Evolutionary conservation across 352 stramenopile genomes (phyloP).

Genomic region (Globisporangium perplexum): DNA sequence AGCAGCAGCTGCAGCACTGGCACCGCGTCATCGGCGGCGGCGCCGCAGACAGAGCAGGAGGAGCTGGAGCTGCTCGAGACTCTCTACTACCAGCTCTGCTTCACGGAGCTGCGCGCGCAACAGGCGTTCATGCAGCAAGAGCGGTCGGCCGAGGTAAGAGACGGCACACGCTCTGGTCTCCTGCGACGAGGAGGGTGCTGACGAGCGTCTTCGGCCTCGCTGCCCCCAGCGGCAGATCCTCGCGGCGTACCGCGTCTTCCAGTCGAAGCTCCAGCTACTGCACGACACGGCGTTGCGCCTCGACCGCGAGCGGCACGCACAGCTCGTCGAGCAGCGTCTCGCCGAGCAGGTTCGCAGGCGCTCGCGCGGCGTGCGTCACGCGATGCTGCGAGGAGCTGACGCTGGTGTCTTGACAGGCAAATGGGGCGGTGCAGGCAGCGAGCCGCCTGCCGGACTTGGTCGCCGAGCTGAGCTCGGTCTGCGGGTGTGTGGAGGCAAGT

Average conservation of each 20-base stretch:
- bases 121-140: constrained; percentile 41
- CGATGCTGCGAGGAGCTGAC: no score
- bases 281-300: constrained; percentile 35
- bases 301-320: constrained; percentile 29
- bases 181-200: no score
- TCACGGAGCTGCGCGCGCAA: constrained; percentile 30
- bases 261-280: constrained; percentile 44
- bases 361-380: no score
- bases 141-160: constrained; percentile 30
- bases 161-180: neutral
- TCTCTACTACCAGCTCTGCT: constrained; percentile 47
- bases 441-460: constrained; percentile 15
- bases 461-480: constrained; percentile 19
- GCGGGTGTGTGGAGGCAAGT: constrained; percentile 22
- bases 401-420: constrained; percentile 1
- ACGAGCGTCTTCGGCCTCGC: no score
- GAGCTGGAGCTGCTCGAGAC: constrained; percentile 46
- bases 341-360: constrained; percentile 26
- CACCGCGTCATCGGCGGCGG: neutral
- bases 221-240: constrained; percentile 50
- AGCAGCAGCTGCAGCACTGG: neutral
- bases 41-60: constrained; percentile 14
- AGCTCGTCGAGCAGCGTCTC: constrained; percentile 20
- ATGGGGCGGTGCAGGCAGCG: constrained; percentile 17
- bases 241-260: constrained; percentile 29